These are phyloP conservation scores for Tylopilus cervinicoccineus DNA, from an alignment of 768 basidiomycete genomes.

Conservation along the genomic window DNA sequence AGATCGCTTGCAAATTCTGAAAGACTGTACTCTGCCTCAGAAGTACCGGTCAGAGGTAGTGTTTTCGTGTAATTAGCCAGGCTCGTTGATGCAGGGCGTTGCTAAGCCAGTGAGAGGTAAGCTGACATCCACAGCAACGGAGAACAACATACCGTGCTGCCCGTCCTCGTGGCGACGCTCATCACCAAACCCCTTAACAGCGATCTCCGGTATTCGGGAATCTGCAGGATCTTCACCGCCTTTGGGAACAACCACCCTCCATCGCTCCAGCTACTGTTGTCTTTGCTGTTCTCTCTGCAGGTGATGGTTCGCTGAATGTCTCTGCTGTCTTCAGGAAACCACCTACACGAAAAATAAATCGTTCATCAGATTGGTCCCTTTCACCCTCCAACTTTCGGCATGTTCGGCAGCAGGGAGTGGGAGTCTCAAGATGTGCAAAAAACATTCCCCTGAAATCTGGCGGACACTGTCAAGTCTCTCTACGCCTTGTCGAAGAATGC, in stretches of 20 bases:
- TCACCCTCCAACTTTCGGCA: slow-evolving; percentile 49
- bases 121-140: slow-evolving; percentile 5
- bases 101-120: slow-evolving; percentile 40
- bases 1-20: slow-evolving; percentile 56
- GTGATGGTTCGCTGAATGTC: slow-evolving; percentile 1
- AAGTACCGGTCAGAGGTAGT: slow-evolving; percentile 41
- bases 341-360: slow-evolving; percentile 53
- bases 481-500: slow-evolving; percentile 82
- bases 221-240: slow-evolving; percentile 60
- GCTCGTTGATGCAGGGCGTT: slow-evolving; percentile 61
- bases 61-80: slow-evolving; percentile 53
- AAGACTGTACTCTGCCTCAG: slow-evolving; percentile 41
- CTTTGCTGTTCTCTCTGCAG: slow-evolving; percentile 32
- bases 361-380: slow-evolving; percentile 43
- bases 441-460: slow-evolving; percentile 66
- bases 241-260: slow-evolving; percentile 72
- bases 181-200: slow-evolving; percentile 71
- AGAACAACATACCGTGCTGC: slow-evolving; percentile 65
- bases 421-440: slow-evolving; percentile 48
- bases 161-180: slow-evolving; percentile 80
- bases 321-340: neutral
- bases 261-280: slow-evolving; percentile 57
- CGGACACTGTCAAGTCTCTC: slow-evolving; percentile 91
- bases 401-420: slow-evolving; percentile 40
- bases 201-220: slow-evolving; percentile 55